phyloP scores from a whole-genome alignment of 257 asterid species.

The Agastache rugosa region DNA sequence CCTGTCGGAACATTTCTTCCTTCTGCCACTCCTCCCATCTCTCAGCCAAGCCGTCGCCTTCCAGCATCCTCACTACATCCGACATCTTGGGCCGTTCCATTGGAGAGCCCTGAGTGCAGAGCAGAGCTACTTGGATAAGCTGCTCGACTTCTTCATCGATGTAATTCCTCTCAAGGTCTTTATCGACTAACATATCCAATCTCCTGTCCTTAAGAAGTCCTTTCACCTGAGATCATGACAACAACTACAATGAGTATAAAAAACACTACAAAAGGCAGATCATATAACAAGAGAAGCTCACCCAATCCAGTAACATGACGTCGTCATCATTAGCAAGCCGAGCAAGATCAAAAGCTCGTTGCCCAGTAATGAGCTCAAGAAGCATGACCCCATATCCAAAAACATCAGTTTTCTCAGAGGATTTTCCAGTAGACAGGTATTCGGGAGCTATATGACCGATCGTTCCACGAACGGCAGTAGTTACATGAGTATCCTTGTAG shows the following conservation, averaged over 20 bases:
- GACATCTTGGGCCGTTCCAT: constrained; percentile 94
- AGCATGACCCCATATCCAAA: constrained; percentile 95
- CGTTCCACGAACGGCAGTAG: constrained; percentile 92
- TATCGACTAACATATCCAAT: constrained; percentile 76
- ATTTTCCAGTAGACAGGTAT: constrained; percentile 80
- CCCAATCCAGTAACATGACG: constrained; percentile 97
- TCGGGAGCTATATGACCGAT: constrained; percentile 90
- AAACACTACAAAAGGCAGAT: neutral
- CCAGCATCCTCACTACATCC: constrained; percentile 87
- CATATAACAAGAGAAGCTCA: constrained; percentile 39
- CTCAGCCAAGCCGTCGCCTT: constrained; percentile 96
- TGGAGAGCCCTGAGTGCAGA: constrained; percentile 79
- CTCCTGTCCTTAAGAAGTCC: constrained; percentile 82
- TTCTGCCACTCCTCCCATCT: constrained; percentile 98
- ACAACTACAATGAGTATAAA: neutral
- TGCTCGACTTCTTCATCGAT: constrained; percentile 81
- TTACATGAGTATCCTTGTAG: constrained; percentile 92
- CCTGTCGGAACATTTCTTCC: constrained; percentile 83
- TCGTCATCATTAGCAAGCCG: constrained; percentile 90
- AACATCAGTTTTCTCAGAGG: constrained; percentile 92
- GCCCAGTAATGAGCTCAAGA: constrained; percentile 96
- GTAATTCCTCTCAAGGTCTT: constrained; percentile 71
- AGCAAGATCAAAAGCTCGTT: constrained; percentile 91
- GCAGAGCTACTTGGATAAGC: constrained; percentile 87
- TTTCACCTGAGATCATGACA: constrained; percentile 61